Evolutionary conservation across 176 grass and related monocot species (phyloP), one percentile per base, ranked within the genome.

Genomic region (Cocos nucifera): DNA sequence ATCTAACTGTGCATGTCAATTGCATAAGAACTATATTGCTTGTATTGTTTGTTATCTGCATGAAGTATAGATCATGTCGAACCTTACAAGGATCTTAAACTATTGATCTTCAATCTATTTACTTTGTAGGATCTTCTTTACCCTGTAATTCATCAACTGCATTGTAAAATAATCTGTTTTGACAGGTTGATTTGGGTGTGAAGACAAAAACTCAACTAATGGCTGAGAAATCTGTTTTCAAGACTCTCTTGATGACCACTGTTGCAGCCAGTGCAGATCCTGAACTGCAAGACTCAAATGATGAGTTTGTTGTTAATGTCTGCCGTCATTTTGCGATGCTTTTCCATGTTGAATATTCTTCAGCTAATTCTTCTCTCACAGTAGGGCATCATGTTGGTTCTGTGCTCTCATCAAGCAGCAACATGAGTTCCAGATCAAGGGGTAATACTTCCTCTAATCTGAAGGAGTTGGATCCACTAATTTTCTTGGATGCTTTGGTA

Each of bases 151-250:
- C 27, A 61, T 30, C 30, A 7, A 29, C 7, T 29, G 16, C 16
- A 35, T 4, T 6, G 4, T 28, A 29, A 8, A 7, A 28, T 61
- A 17, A 29, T 73, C 19, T 51, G 21, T 53, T 74, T 66, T 64
- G 2, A 12, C 71, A 98, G 93, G 84, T 86, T 68, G 93, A 98
- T 78, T 75, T 98, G 67, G 93, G 93, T 72, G 93, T 98, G 63
- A 98, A 98, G 81, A 98, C 93, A 81, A 98, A 98, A 65, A 98
- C 93, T 35, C 93, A 98, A 17, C 69, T 98, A 59, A 60, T 98
- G 84, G 93, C 93, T 27, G 93, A 98, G 64, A 98, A 86, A 88
- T 88, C 87, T 60, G 79, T 92, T 75, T 98, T 98, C 58, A 98
- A 92, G 75, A 79, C 80, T 69, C 79, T 98, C 25, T 84, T 98